Percentiles rank a stretch among this genome's conserved stretches.
Evolutionary conservation across 139 green algal genomes (phyloP).

Genomic region (Coccomyxa sp.): DNA sequence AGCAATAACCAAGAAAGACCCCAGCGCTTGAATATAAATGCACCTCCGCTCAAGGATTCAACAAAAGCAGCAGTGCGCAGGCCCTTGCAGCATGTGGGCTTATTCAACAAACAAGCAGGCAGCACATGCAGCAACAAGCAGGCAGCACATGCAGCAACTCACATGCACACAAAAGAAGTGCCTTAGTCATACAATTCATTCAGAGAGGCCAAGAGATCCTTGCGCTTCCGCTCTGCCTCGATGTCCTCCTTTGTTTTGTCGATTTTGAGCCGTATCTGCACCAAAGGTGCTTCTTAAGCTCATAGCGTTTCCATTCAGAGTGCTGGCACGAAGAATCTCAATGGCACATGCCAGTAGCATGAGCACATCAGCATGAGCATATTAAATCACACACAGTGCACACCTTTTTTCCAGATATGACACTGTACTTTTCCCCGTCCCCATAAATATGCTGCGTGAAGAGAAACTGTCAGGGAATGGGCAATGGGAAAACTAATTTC

Average conservation of each 20-base stretch:
- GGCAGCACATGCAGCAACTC: too few relatives aligned
- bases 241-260: constrained; percentile 8
- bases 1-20: too few relatives aligned
- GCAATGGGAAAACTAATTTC: neutral
- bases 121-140: too few relatives aligned
- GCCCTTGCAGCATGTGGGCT: too few relatives aligned
- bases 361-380: too few relatives aligned
- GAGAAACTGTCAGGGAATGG: neutral
- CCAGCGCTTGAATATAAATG: too few relatives aligned
- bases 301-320: neutral
- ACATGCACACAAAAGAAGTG: neutral
- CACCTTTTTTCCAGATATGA: constrained; percentile 15
- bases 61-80: too few relatives aligned
- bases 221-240: neutral
- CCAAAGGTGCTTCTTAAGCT: neutral
- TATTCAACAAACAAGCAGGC: too few relatives aligned
- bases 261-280: constrained; percentile 11
- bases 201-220: constrained; percentile 4
- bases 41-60: too few relatives aligned
- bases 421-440: constrained; percentile 2
- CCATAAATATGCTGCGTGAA: neutral
- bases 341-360: neutral
- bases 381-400: neutral
- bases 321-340: too few relatives aligned
- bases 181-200: neutral